phyloP scores from a whole-genome alignment of 345 rosid genomes.

The Rubroshorea leprosula region DNA sequence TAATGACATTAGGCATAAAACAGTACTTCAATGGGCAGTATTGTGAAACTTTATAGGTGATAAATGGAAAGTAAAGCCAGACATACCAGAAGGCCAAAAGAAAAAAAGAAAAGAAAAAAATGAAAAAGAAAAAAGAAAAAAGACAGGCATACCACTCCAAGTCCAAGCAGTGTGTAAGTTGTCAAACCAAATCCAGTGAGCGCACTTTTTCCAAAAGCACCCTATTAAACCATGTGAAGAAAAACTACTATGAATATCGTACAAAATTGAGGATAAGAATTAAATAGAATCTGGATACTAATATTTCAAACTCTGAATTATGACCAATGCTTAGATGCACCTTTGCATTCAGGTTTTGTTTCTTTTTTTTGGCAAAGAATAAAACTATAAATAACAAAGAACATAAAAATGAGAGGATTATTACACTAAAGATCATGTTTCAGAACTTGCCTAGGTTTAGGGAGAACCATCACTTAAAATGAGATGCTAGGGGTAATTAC shows the following conservation, averaged over 20 bases:
- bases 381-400: no score
- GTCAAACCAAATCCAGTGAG: conserved; percentile 65
- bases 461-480: background rate
- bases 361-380: background rate
- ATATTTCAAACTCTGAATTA: background rate
- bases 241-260: background rate
- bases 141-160: conserved; percentile 81
- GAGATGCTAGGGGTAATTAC: background rate
- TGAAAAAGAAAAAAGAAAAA: no score
- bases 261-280: background rate
- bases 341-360: background rate
- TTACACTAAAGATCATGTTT: background rate
- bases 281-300: no score
- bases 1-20: background rate
- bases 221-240: conserved; percentile 33
- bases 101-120: no score
- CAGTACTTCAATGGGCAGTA: no score
- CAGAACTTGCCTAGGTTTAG: background rate
- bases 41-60: background rate
- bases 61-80: background rate
- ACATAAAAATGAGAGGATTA: background rate
- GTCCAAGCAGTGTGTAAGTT: conserved; percentile 76
- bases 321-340: background rate
- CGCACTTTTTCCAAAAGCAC: conserved; percentile 77
- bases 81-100: no score